Evolutionary conservation across 2,329 filamentous ascomycete species (phyloP), one percentile per base, ranked within the genome.

Genomic region (Chlorencoelia australis): DNA sequence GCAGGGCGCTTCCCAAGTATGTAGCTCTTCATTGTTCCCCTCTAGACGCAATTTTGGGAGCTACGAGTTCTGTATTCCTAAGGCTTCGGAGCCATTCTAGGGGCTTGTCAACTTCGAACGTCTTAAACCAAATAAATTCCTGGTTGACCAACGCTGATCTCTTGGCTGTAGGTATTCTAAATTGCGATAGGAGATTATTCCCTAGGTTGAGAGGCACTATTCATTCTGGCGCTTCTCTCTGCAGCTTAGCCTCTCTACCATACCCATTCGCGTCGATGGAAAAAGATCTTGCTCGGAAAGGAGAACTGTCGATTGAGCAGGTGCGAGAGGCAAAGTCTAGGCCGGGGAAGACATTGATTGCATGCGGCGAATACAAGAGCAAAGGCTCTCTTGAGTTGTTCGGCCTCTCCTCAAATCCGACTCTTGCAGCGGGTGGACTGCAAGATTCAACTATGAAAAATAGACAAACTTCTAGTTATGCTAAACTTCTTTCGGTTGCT

Each of bases 341-440:
- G 0, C 50, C 60, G 9, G 71, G 78, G 0, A 68, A 79, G 30
- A 87, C 81, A 0, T 60, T 95, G 17, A 72, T 94, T 34, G 84
- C 86, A 3, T 84, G 82, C 25, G 89, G 88, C 4, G 84, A 89
- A 54, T 95, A 95, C 63, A 93, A 91, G 49, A 85, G 82, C 20
- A 88, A 91, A 57, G 89, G 89, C 1, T 88, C 82, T 0, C 65
- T 96, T 2, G 89, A 96, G 54, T 63, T 94, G n/a, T 94, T 94
- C 57, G 76, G 77, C 10, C 61, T 85, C 1, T 65, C 61, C 16
- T 60, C 59, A 35, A 49, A 48, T 9, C 44, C 43, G 35, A 44
- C 35, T 30, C 35, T 19, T 50, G 44, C 44, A 50, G 44, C 51
- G 24, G 53, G 55, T 20, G 51, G 46, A 44, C 58, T 61, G 30